Evolutionary conservation across 176 grass and related monocot genomes (phyloP).

Genomic region (Musa itinerans): DNA sequence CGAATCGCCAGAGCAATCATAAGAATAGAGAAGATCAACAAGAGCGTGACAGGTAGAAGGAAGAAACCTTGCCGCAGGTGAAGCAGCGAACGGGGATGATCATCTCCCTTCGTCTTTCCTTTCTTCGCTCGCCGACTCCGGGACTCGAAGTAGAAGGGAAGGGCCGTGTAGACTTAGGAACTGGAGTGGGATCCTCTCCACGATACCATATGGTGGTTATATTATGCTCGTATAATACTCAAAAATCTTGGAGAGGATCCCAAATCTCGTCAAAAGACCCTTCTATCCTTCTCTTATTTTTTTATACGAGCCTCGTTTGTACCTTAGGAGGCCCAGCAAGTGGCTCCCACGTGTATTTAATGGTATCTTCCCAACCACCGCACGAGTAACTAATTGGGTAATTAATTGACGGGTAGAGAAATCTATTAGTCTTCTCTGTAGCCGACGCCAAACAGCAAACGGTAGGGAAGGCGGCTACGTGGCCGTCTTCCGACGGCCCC

Average conservation of each 20-base stretch:
- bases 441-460: neutral
- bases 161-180: constrained; percentile 12
- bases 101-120: constrained; percentile 24
- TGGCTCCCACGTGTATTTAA: too few species aligned
- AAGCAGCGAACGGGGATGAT: constrained; percentile 96
- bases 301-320: too few species aligned
- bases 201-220: neutral
- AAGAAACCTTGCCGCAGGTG: constrained; percentile 72
- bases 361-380: too few species aligned
- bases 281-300: neutral
- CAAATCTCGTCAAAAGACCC: neutral
- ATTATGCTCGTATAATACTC: neutral
- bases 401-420: too few species aligned
- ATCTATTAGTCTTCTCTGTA: too few species aligned
- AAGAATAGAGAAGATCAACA: too few species aligned
- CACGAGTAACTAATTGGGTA: too few species aligned
- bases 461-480: neutral
- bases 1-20: neutral
- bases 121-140: neutral
- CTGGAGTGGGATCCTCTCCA: neutral
- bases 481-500: neutral
- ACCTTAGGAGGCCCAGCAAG: too few species aligned
- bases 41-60: too few species aligned
- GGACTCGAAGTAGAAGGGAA: neutral
- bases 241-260: neutral